Percentiles rank a stretch among this genome's conserved stretches.
Evolutionary conservation across 73 alveolate genomes (phyloP).

Genomic region (Paramecium bursaria): DNA sequence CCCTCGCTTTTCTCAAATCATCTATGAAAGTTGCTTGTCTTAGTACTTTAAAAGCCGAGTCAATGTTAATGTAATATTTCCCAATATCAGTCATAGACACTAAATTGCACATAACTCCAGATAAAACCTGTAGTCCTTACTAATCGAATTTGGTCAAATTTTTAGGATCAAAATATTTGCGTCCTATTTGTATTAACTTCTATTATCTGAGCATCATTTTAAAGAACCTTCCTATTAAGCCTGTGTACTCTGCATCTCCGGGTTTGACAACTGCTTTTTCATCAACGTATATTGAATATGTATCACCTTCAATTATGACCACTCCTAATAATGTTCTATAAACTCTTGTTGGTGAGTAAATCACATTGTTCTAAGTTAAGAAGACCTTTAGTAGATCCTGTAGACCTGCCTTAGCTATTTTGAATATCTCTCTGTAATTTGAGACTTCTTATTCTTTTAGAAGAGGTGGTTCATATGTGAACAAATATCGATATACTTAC

Average conservation of each 20-base stretch:
- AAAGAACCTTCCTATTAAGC: conserved; percentile 43
- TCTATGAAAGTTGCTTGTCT: conserved; percentile 23
- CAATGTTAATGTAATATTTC: conserved; percentile 34
- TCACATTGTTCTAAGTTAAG: not conserved
- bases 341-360: conserved; percentile 40
- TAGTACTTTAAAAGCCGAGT: conserved; percentile 21
- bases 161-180: conserved; percentile 33
- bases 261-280: conserved; percentile 38
- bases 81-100: not conserved
- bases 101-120: conserved; percentile 39
- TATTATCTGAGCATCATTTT: conserved; percentile 14
- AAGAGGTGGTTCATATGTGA: too few species aligned
- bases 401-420: conserved; percentile 1
- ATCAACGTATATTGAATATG: conserved; percentile 3
- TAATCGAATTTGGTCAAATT: conserved; percentile 29
- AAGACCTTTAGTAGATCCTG: conserved; percentile 19
- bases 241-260: conserved; percentile 53
- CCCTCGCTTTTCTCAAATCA: conserved; percentile 46
- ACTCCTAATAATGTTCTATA: conserved; percentile 8
- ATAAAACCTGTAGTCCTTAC: conserved; percentile 10
- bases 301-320: conserved; percentile 1
- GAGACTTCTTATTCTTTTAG: not conserved
- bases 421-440: conserved; percentile 47
- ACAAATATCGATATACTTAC: too few species aligned
- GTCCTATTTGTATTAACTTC: conserved; percentile 17